Base-by-base conservation (phyloP, 208 protist species). In the Hexamita inflata region DNA sequence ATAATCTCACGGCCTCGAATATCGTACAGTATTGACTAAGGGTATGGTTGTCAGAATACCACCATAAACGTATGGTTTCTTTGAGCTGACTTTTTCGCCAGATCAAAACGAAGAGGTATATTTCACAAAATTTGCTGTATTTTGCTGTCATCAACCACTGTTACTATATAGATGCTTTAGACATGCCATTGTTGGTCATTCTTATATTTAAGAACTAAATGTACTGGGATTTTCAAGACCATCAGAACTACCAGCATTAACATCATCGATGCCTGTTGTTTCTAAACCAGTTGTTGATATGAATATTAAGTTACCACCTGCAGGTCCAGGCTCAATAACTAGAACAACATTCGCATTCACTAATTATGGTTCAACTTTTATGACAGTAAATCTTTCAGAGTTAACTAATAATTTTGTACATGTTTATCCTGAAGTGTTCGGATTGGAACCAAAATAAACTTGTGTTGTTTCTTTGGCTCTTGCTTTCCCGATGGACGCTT, bases 111-210 rank as follows among this genome's bases (percentile, higher is more conserved):
- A 70, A 11, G 26, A n/a, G 15, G 11, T 45, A n/a, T 70, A 32
- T n/a, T 38, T 45, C n/a, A 57, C 64, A 45, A n/a, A 49, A n/a
- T 70, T 70, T 49, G 38, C 64, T 30, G 32, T 38, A 32, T 42
- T 70, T 49, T 70, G 64, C 42, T 2, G 4, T n/a, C 64, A 70
- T 45, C 26, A 30, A 15, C 64, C 64, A 49, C n/a, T 70, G 15
- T 32, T 70, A 40, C 64, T 42, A n/a, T 70, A 70, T 45, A n/a
- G 64, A 57, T 42, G 40, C 35, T 42, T 70, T n/a, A n/a, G 64
- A 11, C 64, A 70, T 45, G 11, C 30, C 64, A 49, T 70, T 38
- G 64, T 70, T 32, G 64, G 64, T 24, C 7, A 7, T 49, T 19
- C 32, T 11, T 42, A 45, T 70, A n/a, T 42, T 38, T 49, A 29